Evolutionary conservation across 176 grass and related monocot genomes (phyloP), one percentile per base, ranked within the genome.

Genomic region (Stipa capillata): DNA sequence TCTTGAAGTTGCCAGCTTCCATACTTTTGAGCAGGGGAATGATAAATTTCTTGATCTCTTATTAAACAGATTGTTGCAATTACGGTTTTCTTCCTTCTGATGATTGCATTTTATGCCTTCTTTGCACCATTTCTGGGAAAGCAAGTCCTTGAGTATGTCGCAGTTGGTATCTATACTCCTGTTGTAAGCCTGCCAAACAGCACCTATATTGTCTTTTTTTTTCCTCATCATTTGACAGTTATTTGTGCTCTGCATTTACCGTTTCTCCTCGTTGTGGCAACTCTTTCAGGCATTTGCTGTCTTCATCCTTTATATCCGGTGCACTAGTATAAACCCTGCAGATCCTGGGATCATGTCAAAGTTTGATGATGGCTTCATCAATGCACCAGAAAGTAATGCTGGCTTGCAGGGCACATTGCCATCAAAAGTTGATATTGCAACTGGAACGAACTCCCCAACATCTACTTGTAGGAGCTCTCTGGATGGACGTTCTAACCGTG

Each of bases 241-340:
- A 81, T 78, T 54, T 69, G 17, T 27, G 12, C 4, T 71, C 35
- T 72, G 43, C 36, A 65, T 45, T 56, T 51, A 82, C 61, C 23
- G 9, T 76, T 78, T 74, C 40, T 79, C 66, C 51, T 78, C 59
- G 41, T 65, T 17, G 21, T 47, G 66, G 23, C 43, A 39, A 60
- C 42, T 64, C 40, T 76, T 67, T 87, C 86, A 97, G 94, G 91
- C 79, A 57, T 44, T 97, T 66, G 80, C 74, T 56, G 94, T 97
- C 71, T 87, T 89, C 88, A 78, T 93, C 57, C 91, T 97, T 72
- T 93, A 91, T 23, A 87, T 97, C 41, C 94, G 94, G 12, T 97
- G 94, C 74, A 93, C 94, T 54, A 92, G 74, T 48, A 97, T 97
- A 83, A 97, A 97, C 78, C 89, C 94, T 58, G 94, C 94, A 50